Evolutionary conservation across 257 asterid genomes (phyloP).

Genomic region (Verbena officinalis): DNA sequence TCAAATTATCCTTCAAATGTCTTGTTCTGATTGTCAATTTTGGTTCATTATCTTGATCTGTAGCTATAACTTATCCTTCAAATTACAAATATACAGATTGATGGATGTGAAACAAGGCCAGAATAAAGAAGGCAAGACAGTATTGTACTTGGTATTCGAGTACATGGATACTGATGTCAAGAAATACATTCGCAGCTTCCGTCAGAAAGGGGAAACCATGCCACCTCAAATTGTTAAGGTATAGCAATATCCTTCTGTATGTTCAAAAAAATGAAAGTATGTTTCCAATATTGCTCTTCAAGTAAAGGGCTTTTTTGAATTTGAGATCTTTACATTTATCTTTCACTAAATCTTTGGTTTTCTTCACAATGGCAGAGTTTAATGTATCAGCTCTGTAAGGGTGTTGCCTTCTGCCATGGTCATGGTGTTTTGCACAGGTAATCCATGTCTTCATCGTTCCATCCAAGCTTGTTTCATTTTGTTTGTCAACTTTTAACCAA

Average conservation of each 20-base stretch:
- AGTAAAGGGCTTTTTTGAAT: too few relatives aligned
- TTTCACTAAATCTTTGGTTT: background rate
- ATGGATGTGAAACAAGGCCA: slow-evolving; percentile 89
- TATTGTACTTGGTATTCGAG: slow-evolving; percentile 87
- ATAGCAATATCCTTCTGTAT: background rate
- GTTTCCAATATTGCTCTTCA: too few relatives aligned
- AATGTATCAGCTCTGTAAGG: slow-evolving; percentile 96
- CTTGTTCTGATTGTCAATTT: too few relatives aligned
- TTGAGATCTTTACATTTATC: background rate
- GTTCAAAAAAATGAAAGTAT: too few relatives aligned
- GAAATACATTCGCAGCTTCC: slow-evolving; percentile 81
- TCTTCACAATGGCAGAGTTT: slow-evolving; percentile 53
- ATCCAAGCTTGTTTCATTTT: background rate
- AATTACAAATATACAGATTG: slow-evolving; percentile 46
- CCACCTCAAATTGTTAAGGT: slow-evolving; percentile 66
- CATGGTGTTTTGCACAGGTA: slow-evolving; percentile 95
- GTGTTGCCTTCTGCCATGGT: slow-evolving; percentile 96
- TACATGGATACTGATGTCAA: slow-evolving; percentile 94
- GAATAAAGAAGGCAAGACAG: slow-evolving; percentile 91
- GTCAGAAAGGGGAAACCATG: slow-evolving; percentile 49
- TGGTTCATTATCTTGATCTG: background rate
- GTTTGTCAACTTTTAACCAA: background rate
- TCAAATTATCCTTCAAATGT: too few relatives aligned
- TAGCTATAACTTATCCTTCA: background rate
- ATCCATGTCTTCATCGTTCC: background rate